Percentiles rank a stretch among this genome's conserved stretches.
Evolutionary conservation across 371 early-diverging fungal genomes (phyloP).

Genomic region (Syncephalastrum racemosum): DNA sequence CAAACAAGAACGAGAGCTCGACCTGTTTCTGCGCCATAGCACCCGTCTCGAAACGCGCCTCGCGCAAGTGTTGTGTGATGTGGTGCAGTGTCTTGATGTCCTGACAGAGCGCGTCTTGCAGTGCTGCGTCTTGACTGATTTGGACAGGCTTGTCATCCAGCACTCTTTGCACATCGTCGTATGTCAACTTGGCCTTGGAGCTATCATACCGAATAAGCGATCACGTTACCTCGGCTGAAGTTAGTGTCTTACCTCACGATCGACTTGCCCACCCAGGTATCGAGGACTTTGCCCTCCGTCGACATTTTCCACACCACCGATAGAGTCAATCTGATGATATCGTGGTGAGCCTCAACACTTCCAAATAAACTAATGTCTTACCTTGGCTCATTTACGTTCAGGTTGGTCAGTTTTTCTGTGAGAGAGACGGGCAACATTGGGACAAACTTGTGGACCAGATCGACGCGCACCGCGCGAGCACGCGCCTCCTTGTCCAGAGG

Average conservation of each 20-base stretch:
- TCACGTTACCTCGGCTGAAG: not conserved
- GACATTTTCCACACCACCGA: slow-evolving; percentile 86
- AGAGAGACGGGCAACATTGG: slow-evolving; percentile 96
- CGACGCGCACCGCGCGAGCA: slow-evolving; percentile 89
- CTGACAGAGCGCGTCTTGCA: slow-evolving; percentile 12
- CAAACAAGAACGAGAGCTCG: slow-evolving; percentile 71
- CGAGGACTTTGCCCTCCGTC: slow-evolving; percentile 58
- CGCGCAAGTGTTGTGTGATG: slow-evolving; percentile 76
- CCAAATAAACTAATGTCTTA: slow-evolving; percentile 5
- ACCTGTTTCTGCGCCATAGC: slow-evolving; percentile 70
- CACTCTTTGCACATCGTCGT: slow-evolving; percentile 85
- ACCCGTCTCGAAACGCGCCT: slow-evolving; percentile 58
- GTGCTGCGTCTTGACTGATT: not conserved
- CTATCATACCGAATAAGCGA: slow-evolving; percentile 10
- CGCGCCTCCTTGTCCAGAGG: slow-evolving; percentile 90
- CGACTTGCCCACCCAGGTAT: slow-evolving; percentile 69
- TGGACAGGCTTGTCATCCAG: slow-evolving; percentile 54
- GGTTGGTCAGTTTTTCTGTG: slow-evolving; percentile 66
- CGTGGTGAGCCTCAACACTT: not conserved
- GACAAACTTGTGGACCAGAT: slow-evolving; percentile 84
- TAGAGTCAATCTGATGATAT: slow-evolving; percentile 65
- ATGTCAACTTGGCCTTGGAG: slow-evolving; percentile 67
- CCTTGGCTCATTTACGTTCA: slow-evolving; percentile 27
- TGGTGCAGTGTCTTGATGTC: slow-evolving; percentile 72
- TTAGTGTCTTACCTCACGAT: slow-evolving; percentile 62